Percentiles rank a stretch among this genome's conserved stretches.
phyloP scores from a whole-genome alignment of 2,329 filamentous ascomycete genomes.

The Plenodomus tracheiphilus region DNA sequence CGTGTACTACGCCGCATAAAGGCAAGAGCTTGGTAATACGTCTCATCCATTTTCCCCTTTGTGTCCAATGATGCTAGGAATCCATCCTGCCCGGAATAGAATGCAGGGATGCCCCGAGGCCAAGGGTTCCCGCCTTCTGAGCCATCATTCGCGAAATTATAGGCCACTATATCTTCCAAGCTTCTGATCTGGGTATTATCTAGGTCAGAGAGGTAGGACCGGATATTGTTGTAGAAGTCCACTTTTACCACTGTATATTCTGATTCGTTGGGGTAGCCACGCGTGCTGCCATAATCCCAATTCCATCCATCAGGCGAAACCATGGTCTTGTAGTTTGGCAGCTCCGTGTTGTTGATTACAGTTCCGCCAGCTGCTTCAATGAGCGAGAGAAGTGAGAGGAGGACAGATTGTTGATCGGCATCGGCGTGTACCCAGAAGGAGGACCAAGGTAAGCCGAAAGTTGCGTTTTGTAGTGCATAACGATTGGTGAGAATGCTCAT shows the following conservation, averaged over 20 bases:
- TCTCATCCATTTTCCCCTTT: constrained; percentile 64
- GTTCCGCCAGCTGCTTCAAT: constrained; percentile 66
- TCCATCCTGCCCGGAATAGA: constrained; percentile 68
- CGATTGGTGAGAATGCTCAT: constrained; percentile 59
- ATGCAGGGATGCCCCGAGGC: constrained; percentile 54
- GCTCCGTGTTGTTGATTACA: constrained; percentile 70
- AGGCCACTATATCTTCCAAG: constrained; percentile 37
- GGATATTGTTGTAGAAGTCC: constrained; percentile 70
- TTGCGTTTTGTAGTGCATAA: constrained; percentile 60
- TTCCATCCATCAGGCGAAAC: constrained; percentile 72
- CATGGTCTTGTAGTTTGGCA: constrained; percentile 64
- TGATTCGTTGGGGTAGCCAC: constrained; percentile 70
- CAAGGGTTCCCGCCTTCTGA: constrained; percentile 67
- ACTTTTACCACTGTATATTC: constrained; percentile 75
- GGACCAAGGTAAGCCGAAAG: constrained; percentile 72
- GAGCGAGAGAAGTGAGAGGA: constrained; percentile 55
- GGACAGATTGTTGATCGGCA: constrained; percentile 56
- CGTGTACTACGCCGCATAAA: constrained; percentile 63
- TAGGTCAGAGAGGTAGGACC: constrained; percentile 64
- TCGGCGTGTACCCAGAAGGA: constrained; percentile 70
- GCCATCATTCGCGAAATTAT: constrained; percentile 61
- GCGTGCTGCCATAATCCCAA: constrained; percentile 68
- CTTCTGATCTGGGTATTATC: constrained; percentile 49
- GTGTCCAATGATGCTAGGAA: constrained; percentile 66
- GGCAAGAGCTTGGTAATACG: constrained; percentile 67